A percentile compares a stretch with the other conserved stretches of the same genome.
Evolutionary conservation across 2,329 filamentous ascomycete species (phyloP).

Genomic region (Pseudogymnoascus sp.): DNA sequence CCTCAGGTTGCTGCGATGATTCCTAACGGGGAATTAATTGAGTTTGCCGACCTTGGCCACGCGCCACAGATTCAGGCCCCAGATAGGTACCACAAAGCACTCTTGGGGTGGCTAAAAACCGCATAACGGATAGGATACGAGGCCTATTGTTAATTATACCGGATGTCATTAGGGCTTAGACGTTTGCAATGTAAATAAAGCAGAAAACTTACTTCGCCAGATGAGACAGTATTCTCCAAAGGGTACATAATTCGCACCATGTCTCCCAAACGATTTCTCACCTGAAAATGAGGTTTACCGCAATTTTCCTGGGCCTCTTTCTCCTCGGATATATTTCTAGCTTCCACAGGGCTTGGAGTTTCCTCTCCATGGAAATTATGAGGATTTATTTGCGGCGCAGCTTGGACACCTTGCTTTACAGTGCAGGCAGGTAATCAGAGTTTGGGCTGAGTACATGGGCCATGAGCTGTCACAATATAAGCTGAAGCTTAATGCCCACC

Average conservation of each 20-base stretch:
- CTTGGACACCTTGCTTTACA: background rate
- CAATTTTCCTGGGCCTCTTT: background rate
- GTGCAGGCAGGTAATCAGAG: background rate
- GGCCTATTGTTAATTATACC: background rate
- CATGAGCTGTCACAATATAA: background rate
- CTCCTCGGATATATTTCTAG: too few species aligned
- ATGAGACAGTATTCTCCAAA: background rate
- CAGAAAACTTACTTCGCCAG: background rate
- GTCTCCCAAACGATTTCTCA: background rate
- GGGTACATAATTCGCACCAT: background rate
- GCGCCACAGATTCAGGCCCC: slow-evolving; percentile 43
- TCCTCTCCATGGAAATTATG: too few species aligned
- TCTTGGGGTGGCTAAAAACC: slow-evolving; percentile 36
- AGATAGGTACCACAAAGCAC: slow-evolving; percentile 34
- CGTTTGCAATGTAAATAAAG: background rate
- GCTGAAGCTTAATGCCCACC: background rate
- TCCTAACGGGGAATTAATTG: slow-evolving; percentile 35
- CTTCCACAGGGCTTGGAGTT: background rate
- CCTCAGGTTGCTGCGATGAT: slow-evolving; percentile 35
- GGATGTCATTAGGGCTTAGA: background rate
- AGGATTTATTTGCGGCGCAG: background rate
- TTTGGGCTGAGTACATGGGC: background rate
- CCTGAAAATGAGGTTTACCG: background rate
- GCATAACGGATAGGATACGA: background rate
- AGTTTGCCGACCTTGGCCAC: slow-evolving; percentile 40